These are phyloP conservation scores for Aspergillus brunneoviolaceus DNA, from an alignment of 2,329 filamentous ascomycete genomes.

Conservation along the genomic window DNA sequence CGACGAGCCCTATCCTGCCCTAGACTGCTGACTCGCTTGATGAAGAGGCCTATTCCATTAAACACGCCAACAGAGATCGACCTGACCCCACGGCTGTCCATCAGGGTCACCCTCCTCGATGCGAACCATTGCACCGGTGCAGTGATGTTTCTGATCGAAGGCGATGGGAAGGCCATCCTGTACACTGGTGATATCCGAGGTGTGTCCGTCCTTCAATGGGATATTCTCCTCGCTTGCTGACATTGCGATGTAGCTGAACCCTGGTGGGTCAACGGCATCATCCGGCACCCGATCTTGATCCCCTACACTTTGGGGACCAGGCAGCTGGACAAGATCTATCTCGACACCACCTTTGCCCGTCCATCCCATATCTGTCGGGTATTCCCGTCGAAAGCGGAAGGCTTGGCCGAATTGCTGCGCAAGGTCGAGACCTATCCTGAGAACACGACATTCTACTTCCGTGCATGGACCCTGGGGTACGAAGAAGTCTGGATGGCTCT, in stretches of 20 bases:
- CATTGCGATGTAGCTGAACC: slow-evolving; percentile 57
- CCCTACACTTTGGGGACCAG: slow-evolving; percentile 69
- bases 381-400: slow-evolving; percentile 69
- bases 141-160: slow-evolving; percentile 90
- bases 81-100: slow-evolving; percentile 63
- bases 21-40: background rate
- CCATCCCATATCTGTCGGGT: slow-evolving; percentile 49
- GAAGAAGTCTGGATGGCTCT: slow-evolving; percentile 89
- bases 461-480: slow-evolving; percentile 90
- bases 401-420: slow-evolving; percentile 68
- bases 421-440: slow-evolving; percentile 68
- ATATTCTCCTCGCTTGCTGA: slow-evolving; percentile 8
- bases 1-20: background rate
- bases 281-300: slow-evolving; percentile 69
- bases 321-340: slow-evolving; percentile 75
- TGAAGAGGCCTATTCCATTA: slow-evolving; percentile 73
- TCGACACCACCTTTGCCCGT: slow-evolving; percentile 78
- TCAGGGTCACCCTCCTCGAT: slow-evolving; percentile 82
- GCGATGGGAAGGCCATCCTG: slow-evolving; percentile 67
- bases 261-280: slow-evolving; percentile 78
- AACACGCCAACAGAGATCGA: slow-evolving; percentile 77
- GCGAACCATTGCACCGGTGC: slow-evolving; percentile 90
- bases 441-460: slow-evolving; percentile 78
- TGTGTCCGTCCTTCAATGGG: slow-evolving; percentile 17
- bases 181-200: slow-evolving; percentile 87